Percentiles rank a stretch among this genome's conserved stretches.
Evolutionary conservation across 805 yeast genomes (phyloP).

Genomic region (Yarrowia phangngaensis): DNA sequence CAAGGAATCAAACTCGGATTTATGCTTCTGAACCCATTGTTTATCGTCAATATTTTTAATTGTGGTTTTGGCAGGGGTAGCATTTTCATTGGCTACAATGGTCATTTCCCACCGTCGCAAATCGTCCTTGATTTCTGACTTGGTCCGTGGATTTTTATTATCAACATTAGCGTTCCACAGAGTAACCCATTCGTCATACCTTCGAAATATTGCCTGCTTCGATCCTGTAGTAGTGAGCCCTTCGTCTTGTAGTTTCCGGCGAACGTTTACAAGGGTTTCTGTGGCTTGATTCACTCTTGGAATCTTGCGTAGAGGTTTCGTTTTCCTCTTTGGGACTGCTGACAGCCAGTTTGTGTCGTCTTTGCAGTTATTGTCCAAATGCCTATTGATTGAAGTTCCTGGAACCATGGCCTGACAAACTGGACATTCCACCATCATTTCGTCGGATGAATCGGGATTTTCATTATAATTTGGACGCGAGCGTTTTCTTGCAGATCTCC

Average conservation of each 20-base stretch:
- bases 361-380: slow-evolving; percentile 18
- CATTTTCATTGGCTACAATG: slow-evolving; percentile 31
- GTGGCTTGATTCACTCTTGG: slow-evolving; percentile 52
- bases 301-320: slow-evolving; percentile 61
- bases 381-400: slow-evolving; percentile 11
- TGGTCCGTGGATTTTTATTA: slow-evolving; percentile 59
- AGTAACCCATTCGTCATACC: slow-evolving; percentile 74
- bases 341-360: slow-evolving; percentile 27
- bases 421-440: slow-evolving; percentile 20
- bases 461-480: slow-evolving; percentile 4
- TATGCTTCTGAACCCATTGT: slow-evolving; percentile 33
- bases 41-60: slow-evolving; percentile 31
- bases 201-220: slow-evolving; percentile 56
- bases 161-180: slow-evolving; percentile 81
- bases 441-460: slow-evolving; percentile 3
- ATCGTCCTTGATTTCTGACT: slow-evolving; percentile 51
- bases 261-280: slow-evolving; percentile 39
- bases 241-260: slow-evolving; percentile 52
- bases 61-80: slow-evolving; percentile 31
- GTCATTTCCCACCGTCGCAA: slow-evolving; percentile 65
- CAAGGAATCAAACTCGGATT: slow-evolving; percentile 32
- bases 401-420: slow-evolving; percentile 15
- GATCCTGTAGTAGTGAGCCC: slow-evolving; percentile 62
- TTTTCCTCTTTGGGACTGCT: slow-evolving; percentile 32
- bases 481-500: slow-evolving; percentile 5